Evolutionary conservation across 495 filamentous ascomycete genomes (phyloP).

Genomic region (Aspergillus ostianus): DNA sequence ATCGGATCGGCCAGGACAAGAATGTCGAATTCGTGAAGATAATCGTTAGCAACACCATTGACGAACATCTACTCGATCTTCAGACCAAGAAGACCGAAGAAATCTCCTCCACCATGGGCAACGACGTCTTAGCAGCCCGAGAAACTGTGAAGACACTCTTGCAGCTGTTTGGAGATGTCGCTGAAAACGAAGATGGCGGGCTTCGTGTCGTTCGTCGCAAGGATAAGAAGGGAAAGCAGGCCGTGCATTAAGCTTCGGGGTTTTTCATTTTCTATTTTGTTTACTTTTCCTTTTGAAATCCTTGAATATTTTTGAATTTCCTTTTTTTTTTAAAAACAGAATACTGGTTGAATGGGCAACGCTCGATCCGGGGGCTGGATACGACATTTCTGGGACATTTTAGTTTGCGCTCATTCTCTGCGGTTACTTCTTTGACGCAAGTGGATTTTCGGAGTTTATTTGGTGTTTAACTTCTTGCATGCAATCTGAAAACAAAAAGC

Average conservation of each 20-base stretch:
- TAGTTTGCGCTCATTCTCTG: no score
- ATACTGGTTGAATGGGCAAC: no score
- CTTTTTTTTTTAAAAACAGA: no score
- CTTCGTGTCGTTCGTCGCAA: not conserved
- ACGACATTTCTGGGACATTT: no score
- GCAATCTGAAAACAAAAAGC: no score
- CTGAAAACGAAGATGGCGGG: not conserved
- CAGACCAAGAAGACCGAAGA: constrained; percentile 27
- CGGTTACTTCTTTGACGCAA: no score
- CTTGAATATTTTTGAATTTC: no score
- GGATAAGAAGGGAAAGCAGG: constrained; percentile 2
- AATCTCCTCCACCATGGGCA: constrained; percentile 29
- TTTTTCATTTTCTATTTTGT: not conserved
- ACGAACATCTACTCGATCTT: constrained; percentile 46
- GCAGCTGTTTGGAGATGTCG: constrained; percentile 18
- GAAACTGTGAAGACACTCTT: constrained; percentile 13
- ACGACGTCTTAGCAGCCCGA: constrained; percentile 14
- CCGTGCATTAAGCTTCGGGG: not conserved
- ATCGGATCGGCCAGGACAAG: constrained; percentile 59
- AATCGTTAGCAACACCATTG: constrained; percentile 48
- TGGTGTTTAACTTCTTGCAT: no score
- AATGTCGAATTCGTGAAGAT: constrained; percentile 54
- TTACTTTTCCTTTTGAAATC: not conserved
- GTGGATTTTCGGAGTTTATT: no score
- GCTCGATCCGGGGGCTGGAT: no score